Conservation (phyloP, 1,284 basidiomycete genomes). For the Cutaneotrichosporon curvatum region DNA sequence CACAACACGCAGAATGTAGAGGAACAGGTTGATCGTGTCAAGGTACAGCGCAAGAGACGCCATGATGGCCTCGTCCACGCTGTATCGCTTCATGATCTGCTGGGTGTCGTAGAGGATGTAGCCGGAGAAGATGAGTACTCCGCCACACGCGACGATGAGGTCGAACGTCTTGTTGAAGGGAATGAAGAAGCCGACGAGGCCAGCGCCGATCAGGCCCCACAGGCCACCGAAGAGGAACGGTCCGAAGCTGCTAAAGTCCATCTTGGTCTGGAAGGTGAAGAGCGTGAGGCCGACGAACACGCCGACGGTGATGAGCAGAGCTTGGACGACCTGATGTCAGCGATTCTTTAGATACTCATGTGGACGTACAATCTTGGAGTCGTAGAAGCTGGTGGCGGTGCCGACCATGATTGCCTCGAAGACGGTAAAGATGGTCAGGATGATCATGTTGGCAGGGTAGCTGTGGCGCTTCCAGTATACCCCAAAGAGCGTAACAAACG, state of each 20-base stretch:
- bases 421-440: slow-evolving; percentile 50
- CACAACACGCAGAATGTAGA: slow-evolving; percentile 42
- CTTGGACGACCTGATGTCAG: slow-evolving; percentile 48
- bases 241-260: slow-evolving; percentile 43
- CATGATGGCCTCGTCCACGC: slow-evolving; percentile 44
- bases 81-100: slow-evolving; percentile 46
- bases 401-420: slow-evolving; percentile 50
- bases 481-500: slow-evolving; percentile 37
- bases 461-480: slow-evolving; percentile 46
- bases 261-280: slow-evolving; percentile 50
- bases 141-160: slow-evolving; percentile 38
- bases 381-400: slow-evolving; percentile 41
- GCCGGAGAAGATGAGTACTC: slow-evolving; percentile 44
- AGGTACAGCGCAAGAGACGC: slow-evolving; percentile 27
- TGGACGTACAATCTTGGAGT: slow-evolving; percentile 37
- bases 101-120: slow-evolving; percentile 46
- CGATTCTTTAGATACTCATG: no score
- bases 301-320: slow-evolving; percentile 51
- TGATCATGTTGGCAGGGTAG: slow-evolving; percentile 49
- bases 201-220: slow-evolving; percentile 40
- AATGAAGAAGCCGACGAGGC: slow-evolving; percentile 42
- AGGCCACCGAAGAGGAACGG: slow-evolving; percentile 43
- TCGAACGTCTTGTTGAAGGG: slow-evolving; percentile 46
- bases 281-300: slow-evolving; percentile 52
- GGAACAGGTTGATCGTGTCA: slow-evolving; percentile 41